Evolutionary conservation across 176 grass and related monocot species (phyloP).

Genomic region (Pontederia paniculata): DNA sequence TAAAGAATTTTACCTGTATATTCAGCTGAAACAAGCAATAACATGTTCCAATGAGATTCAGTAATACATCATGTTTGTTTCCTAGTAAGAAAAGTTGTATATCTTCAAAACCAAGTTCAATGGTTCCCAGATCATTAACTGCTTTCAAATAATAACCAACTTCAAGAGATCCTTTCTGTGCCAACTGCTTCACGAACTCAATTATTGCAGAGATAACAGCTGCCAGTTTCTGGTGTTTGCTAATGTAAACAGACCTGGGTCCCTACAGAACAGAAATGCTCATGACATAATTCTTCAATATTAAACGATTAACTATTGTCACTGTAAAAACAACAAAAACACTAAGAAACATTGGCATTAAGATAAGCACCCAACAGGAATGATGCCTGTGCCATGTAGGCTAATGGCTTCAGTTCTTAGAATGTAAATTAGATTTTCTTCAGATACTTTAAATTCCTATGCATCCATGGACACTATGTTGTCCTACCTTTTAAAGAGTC

Average conservation of each 20-base stretch:
- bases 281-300: no score
- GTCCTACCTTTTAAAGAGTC: no score
- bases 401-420: no score
- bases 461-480: no score
- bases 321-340: no score
- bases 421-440: no score
- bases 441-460: no score
- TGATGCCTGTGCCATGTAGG: no score
- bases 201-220: constrained; percentile 32
- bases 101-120: constrained; percentile 45
- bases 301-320: no score
- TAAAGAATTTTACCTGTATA: constrained; percentile 33
- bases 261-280: constrained; percentile 26
- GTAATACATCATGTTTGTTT: constrained; percentile 35
- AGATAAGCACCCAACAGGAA: no score
- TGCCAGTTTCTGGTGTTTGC: constrained; percentile 36
- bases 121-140: constrained; percentile 29
- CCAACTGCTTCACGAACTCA: constrained; percentile 31
- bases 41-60: constrained; percentile 56
- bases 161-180: constrained; percentile 43
- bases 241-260: constrained; percentile 45
- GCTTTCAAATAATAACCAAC: constrained; percentile 54
- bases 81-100: constrained; percentile 52
- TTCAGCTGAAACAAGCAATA: constrained; percentile 38
- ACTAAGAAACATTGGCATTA: no score